phyloP scores from a whole-genome alignment of 352 stramenopile genomes.

The Ophiocytium majus region DNA sequence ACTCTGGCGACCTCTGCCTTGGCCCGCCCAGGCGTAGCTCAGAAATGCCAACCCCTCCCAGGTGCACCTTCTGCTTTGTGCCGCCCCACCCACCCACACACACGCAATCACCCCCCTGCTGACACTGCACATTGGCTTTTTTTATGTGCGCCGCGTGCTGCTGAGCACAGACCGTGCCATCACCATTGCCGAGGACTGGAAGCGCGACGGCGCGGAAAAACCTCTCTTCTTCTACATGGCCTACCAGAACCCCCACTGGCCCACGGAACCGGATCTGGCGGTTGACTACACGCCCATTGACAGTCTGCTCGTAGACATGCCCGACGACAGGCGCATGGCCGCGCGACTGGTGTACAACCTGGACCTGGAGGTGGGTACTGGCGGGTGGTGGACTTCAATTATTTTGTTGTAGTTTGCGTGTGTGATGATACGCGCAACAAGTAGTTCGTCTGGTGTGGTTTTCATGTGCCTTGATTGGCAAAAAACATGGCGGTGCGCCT shows the following conservation, averaged over 20 bases:
- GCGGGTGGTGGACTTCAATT: not conserved
- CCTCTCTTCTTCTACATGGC: slow-evolving; percentile 29
- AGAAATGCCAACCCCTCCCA: no score
- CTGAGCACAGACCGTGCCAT: slow-evolving; percentile 25
- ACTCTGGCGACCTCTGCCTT: no score
- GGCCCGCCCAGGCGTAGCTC: no score
- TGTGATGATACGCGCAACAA: not conserved
- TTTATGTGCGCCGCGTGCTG: not conserved
- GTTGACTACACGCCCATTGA: slow-evolving; percentile 19
- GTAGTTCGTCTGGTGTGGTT: not conserved
- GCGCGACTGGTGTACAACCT: slow-evolving; percentile 19
- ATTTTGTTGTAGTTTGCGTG: not conserved
- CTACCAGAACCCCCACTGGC: slow-evolving; percentile 32
- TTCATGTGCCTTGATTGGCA: not conserved
- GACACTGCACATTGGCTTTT: not conserved
- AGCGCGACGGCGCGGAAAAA: not conserved
- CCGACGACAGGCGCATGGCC: slow-evolving; percentile 10
- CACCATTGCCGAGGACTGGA: not conserved
- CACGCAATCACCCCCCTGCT: not conserved
- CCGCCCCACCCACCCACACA: not conserved
- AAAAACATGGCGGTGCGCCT: not conserved
- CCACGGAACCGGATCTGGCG: not conserved
- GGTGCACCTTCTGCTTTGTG: not conserved
- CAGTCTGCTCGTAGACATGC: not conserved
- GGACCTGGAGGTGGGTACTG: not conserved